Percentiles rank a stretch among this genome's conserved stretches.
Evolutionary conservation across 2,329 filamentous ascomycete genomes (phyloP).

Genomic region (Sclerotinia minor): DNA sequence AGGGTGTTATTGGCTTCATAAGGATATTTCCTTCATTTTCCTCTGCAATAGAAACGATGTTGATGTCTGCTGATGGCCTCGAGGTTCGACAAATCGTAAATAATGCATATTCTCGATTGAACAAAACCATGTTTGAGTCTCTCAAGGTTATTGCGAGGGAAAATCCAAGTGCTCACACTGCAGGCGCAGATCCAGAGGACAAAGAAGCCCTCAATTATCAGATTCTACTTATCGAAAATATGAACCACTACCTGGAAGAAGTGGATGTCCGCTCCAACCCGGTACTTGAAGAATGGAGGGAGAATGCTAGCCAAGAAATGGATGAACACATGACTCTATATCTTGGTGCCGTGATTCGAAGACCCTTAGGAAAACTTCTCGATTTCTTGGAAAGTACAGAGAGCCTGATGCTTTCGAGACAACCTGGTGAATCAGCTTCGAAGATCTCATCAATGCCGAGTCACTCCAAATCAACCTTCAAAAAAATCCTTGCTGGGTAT

Average conservation of each 20-base stretch:
- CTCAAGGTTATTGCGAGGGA: slow-evolving; percentile 88
- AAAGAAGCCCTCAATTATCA: slow-evolving; percentile 98
- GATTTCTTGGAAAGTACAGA: slow-evolving; percentile 92
- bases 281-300: slow-evolving; percentile 80
- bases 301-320: slow-evolving; percentile 75
- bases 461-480: slow-evolving; percentile 79
- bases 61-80: slow-evolving; percentile 59
- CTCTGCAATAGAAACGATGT: slow-evolving; percentile 80
- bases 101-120: slow-evolving; percentile 81
- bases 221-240: slow-evolving; percentile 96
- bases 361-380: slow-evolving; percentile 85
- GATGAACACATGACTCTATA: slow-evolving; percentile 86
- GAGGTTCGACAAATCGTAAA: slow-evolving; percentile 79
- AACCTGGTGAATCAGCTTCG: slow-evolving; percentile 57
- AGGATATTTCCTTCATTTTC: slow-evolving; percentile 88
- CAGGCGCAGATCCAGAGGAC: slow-evolving; percentile 69
- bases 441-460: slow-evolving; percentile 77
- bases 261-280: slow-evolving; percentile 73
- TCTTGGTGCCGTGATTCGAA: slow-evolving; percentile 80
- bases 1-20: slow-evolving; percentile 94
- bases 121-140: slow-evolving; percentile 95
- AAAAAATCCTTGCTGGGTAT: slow-evolving; percentile 78
- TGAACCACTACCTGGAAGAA: slow-evolving; percentile 96
- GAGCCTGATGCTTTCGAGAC: slow-evolving; percentile 60
- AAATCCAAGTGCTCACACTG: slow-evolving; percentile 54